These are phyloP conservation scores for Fusarium sp. DNA, from an alignment of 2,329 filamentous ascomycete genomes.

Conservation along the genomic window DNA sequence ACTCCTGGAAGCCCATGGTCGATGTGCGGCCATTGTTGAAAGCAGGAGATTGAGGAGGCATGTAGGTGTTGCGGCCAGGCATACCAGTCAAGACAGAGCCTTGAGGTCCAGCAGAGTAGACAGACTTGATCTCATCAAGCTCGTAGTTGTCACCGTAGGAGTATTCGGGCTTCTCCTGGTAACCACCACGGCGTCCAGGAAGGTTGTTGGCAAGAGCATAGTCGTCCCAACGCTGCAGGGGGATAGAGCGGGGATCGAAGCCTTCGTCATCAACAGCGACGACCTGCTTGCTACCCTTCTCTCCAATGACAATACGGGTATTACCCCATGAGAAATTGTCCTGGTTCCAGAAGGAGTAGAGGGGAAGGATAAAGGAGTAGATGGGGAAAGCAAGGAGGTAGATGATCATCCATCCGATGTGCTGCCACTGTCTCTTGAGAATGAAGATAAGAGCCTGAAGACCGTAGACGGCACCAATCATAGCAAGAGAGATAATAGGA, in stretches of 20 bases:
- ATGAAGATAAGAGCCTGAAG: constrained; percentile 97
- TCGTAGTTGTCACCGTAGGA: constrained; percentile 85
- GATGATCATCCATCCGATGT: constrained; percentile 99
- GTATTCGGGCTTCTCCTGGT: constrained; percentile 73
- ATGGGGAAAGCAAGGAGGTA: constrained; percentile 96
- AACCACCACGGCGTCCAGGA: constrained; percentile 86
- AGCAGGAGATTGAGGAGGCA: constrained; percentile 85
- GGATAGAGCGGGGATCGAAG: constrained; percentile 93
- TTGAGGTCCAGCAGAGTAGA: constrained; percentile 91
- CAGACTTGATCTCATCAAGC: constrained; percentile 97
- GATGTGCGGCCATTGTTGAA: constrained; percentile 68
- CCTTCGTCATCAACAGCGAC: constrained; percentile 86
- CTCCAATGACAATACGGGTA: constrained; percentile 95
- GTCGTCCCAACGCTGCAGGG: constrained; percentile 96
- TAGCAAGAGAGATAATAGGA: constrained; percentile 87
- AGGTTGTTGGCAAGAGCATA: constrained; percentile 90
- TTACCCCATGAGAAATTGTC: constrained; percentile 99
- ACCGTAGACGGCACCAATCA: constrained; percentile 93
- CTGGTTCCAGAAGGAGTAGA: constrained; percentile 99
- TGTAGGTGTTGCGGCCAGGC: constrained; percentile 77
- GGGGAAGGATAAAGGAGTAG: constrained; percentile 88
- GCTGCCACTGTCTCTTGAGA: constrained; percentile 96
- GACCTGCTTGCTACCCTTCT: constrained; percentile 92
- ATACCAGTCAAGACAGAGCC: constrained; percentile 91
- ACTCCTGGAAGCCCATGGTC: constrained; percentile 56